phyloP scores from a whole-genome alignment of 2,329 filamentous ascomycete species.

The Amauroascus verrucosus region DNA sequence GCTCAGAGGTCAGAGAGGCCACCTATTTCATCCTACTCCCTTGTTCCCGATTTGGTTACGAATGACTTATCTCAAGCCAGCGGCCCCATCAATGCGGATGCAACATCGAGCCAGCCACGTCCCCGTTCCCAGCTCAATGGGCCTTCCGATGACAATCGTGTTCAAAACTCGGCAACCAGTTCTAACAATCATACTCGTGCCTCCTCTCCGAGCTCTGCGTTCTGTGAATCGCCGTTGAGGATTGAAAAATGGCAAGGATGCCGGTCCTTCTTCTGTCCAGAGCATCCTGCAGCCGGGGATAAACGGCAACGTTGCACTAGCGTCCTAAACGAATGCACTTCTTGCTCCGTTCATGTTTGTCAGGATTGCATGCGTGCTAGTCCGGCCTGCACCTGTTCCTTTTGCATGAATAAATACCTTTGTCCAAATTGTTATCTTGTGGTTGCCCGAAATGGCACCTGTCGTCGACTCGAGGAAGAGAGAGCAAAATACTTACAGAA shows the following conservation, averaged over 20 bases:
- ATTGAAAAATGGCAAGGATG: constrained; percentile 38
- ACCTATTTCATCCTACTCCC: not conserved
- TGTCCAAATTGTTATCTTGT: constrained; percentile 36
- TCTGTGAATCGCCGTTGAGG: constrained; percentile 30
- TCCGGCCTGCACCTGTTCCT: constrained; percentile 37
- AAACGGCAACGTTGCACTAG: constrained; percentile 38
- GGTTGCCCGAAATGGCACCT: constrained; percentile 32
- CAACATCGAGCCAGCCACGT: not conserved
- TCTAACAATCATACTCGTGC: constrained; percentile 32
- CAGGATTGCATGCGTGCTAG: constrained; percentile 34
- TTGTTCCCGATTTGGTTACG: not conserved
- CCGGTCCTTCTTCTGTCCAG: constrained; percentile 40
- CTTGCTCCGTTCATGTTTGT: constrained; percentile 39
- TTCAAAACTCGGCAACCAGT: not conserved
- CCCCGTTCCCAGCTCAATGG: not conserved
- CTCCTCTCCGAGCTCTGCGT: constrained; percentile 32
- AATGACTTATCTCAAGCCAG: not conserved
- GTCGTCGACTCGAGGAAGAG: constrained; percentile 32
- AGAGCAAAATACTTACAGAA: constrained; percentile 27
- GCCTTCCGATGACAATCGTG: not conserved
- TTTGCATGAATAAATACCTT: constrained; percentile 35
- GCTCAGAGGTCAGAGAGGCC: not conserved
- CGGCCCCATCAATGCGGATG: not conserved
- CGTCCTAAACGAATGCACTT: constrained; percentile 36
- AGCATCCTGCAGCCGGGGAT: constrained; percentile 35